Conservation (phyloP, 352 stramenopile genomes). For the Phytophthora uliginosa region DNA sequence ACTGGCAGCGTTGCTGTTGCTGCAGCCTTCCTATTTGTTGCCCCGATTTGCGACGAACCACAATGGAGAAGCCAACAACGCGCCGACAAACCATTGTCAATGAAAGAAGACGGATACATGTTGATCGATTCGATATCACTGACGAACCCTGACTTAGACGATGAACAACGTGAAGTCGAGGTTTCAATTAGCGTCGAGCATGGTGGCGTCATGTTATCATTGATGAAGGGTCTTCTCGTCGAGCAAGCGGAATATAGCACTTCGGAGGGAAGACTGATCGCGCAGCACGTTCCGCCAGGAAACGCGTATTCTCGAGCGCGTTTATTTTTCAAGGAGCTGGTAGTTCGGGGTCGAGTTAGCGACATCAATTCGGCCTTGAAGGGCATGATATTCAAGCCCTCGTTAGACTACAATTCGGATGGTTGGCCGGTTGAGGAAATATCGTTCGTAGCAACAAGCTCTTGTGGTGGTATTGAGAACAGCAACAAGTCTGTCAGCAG, state of each 20-base stretch:
- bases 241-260: constrained; percentile 23
- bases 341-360: constrained; percentile 38
- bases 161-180: constrained; percentile 43
- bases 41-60: constrained; percentile 66
- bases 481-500: not conserved
- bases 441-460: constrained; percentile 19
- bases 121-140: constrained; percentile 47
- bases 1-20: constrained; percentile 7
- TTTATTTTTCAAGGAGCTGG: constrained; percentile 56
- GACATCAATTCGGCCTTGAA: constrained; percentile 63
- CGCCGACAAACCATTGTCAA: constrained; percentile 22
- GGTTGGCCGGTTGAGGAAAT: constrained; percentile 51
- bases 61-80: constrained; percentile 30
- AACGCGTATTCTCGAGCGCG: constrained; percentile 28
- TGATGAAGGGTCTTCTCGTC: constrained; percentile 49
- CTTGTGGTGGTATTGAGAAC: constrained; percentile 10
- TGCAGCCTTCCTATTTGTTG: constrained; percentile 51
- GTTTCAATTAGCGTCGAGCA: constrained; percentile 46
- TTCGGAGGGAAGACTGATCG: constrained; percentile 15
- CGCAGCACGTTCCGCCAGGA: constrained; percentile 23
- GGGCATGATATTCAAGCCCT: constrained; percentile 66
- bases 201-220: constrained; percentile 68
- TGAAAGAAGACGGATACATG: constrained; percentile 59
- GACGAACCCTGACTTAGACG: constrained; percentile 40
- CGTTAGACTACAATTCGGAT: constrained; percentile 60